Base-by-base conservation (phyloP, 2,329 filamentous ascomycete species). In the Penicillium griseofulvum region DNA sequence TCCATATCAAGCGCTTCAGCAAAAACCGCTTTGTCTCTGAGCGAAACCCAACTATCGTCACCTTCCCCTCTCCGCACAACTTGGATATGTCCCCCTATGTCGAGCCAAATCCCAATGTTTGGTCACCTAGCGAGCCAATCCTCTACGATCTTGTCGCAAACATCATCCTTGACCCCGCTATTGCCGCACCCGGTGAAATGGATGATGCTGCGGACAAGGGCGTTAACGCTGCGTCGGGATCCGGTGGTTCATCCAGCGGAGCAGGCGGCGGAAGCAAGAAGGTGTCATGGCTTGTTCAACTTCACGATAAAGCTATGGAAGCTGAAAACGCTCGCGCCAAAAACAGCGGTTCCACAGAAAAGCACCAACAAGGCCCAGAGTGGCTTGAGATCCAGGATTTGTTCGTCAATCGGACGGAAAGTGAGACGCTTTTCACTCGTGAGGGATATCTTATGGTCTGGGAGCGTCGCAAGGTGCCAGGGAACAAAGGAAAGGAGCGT, bases 41-140 rank as follows among this genome's bases (percentile, higher is more conserved):
- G 76, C 89, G 94, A 48, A 99, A 99, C 73, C 94, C 93, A 1
- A 99, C 94, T 10, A 99, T 99, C 68, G 94, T 99, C 60, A 97
- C 93, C 0, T 99, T 97, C 74, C 90, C 93, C 61, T 88, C 90
- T 7, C 84, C 90, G 5, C 83, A 87, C 69, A 85, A 87, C 39
- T 84, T 99, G 9, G 91, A 99, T 71, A 87, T 97, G 80, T 83
- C 87, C 5, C 91, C 92, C 0, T 97, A 94, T 67, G 91, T 96
- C 12, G 91, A 97, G 76, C 92, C 93, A 0, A 90, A 92, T 67
- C 89, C 90, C 0, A 75, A 80, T 5, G 71, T 88, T 36, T 85
- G 88, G 72, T 83, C 87, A 0, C 84, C 84, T 0, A 85, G 88
- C 2, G 91, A 96, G 71, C 91, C 93, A 1, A 90, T 97, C 63